Conservation (phyloP, 805 yeast genomes). For the Kodamaea neixiangensis region DNA sequence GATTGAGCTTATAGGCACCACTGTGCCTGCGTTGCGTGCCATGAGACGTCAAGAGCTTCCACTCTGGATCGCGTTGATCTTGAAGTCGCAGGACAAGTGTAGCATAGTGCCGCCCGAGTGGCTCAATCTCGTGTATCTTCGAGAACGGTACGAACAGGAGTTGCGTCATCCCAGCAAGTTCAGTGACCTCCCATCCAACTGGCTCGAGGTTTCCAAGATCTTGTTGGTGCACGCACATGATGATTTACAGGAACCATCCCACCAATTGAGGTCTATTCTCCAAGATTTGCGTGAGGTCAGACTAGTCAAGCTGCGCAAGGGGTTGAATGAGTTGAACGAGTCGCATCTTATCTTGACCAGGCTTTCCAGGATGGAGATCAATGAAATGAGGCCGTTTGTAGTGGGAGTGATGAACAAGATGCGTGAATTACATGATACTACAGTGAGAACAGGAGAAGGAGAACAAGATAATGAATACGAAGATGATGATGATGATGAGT, state of each 20-base stretch:
- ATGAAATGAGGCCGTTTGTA: constrained; percentile 83
- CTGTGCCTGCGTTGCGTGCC: constrained; percentile 61
- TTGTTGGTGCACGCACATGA: constrained; percentile 72
- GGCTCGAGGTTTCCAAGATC: constrained; percentile 81
- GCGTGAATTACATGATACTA: constrained; percentile 49
- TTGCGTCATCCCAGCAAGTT: constrained; percentile 57
- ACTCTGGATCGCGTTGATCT: constrained; percentile 81
- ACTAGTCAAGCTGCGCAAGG: constrained; percentile 76
- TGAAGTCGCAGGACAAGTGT: constrained; percentile 85
- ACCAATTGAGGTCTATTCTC: constrained; percentile 64
- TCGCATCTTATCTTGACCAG: constrained; percentile 82
- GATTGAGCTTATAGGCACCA: constrained; percentile 62
- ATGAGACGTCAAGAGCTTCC: constrained; percentile 73
- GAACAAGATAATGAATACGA: constrained; percentile 1
- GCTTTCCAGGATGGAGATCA: constrained; percentile 79
- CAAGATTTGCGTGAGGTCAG: constrained; percentile 88
- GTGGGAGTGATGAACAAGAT: constrained; percentile 79
- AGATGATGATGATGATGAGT: not conserved
- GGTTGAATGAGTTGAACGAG: constrained; percentile 76
- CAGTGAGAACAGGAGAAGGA: constrained; percentile 17
- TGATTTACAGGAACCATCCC: constrained; percentile 74
- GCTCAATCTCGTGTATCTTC: constrained; percentile 61
- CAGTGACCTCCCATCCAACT: constrained; percentile 76
- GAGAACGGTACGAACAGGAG: constrained; percentile 67
- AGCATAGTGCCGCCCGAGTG: constrained; percentile 84